phyloP scores from a whole-genome alignment of 345 rosid species.

The Camelina neglecta region DNA sequence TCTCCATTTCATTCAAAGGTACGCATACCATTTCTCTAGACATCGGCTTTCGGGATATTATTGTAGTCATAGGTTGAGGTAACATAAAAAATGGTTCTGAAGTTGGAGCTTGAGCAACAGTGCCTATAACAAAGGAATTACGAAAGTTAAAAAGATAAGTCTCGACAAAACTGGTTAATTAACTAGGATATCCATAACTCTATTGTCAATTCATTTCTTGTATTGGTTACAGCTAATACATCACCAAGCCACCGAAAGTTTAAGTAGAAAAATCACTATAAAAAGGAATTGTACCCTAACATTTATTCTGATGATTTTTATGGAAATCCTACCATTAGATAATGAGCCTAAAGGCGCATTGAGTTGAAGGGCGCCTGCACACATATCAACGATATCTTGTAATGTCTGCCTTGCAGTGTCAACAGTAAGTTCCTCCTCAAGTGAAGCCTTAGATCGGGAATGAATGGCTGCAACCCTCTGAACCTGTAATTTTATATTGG shows the following conservation, averaged over 20 bases:
- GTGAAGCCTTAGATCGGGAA: conserved; percentile 47
- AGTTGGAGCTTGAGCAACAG: conserved; percentile 41
- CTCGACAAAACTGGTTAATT: background rate
- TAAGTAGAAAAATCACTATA: conserved; percentile 11
- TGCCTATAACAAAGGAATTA: conserved; percentile 35
- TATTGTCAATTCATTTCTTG: conserved; percentile 21
- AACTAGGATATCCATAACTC: background rate
- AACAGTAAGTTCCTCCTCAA: conserved; percentile 46
- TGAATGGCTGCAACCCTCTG: conserved; percentile 50
- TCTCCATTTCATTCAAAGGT: conserved; percentile 36
- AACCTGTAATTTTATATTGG: conserved; percentile 31
- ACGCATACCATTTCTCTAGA: conserved; percentile 14
- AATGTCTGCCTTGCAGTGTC: conserved; percentile 45
- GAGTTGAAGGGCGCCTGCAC: conserved; percentile 50
- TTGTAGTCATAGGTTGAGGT: conserved; percentile 40
- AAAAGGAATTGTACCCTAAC: conserved; percentile 3
- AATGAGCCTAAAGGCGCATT: conserved; percentile 49
- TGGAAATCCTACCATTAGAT: conserved; percentile 40
- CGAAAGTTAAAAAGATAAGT: background rate
- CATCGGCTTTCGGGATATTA: conserved; percentile 34
- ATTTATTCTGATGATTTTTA: background rate
- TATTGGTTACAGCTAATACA: conserved; percentile 20
- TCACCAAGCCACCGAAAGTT: conserved; percentile 27
- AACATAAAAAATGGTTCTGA: conserved; percentile 35
- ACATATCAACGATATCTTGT: conserved; percentile 46